These are phyloP conservation scores for Xylariomycetidae sp. DNA, from an alignment of 2,329 filamentous ascomycete species.

Conservation along the genomic window DNA sequence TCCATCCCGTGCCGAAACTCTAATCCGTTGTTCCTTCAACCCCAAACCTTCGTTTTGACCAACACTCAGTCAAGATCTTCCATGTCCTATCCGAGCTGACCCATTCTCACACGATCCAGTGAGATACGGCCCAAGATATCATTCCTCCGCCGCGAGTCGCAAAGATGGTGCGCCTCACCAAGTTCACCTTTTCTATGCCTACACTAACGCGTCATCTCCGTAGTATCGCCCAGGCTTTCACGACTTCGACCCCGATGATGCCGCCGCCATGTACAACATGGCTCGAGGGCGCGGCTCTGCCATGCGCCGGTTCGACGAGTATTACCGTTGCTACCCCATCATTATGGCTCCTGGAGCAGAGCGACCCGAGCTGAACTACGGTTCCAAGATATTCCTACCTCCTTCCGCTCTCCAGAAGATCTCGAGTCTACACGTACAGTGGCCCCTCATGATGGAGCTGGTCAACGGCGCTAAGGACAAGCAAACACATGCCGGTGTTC, in stretches of 20 bases:
- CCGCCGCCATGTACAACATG: constrained; percentile 44
- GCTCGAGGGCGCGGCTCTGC: constrained; percentile 41
- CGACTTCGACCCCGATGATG: constrained; percentile 41
- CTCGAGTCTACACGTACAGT: constrained; percentile 90
- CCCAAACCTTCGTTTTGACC: no score
- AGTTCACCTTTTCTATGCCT: no score
- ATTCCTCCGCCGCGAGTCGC: no score
- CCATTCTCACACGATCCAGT: no score
- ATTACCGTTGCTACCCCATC: constrained; percentile 94
- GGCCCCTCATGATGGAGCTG: constrained; percentile 94
- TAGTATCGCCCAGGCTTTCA: constrained; percentile 34
- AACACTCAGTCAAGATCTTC: no score
- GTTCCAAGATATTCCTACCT: constrained; percentile 97
- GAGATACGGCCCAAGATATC: no score
- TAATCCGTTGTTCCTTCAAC: no score
- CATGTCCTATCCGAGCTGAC: no score
- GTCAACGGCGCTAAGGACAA: constrained; percentile 76
- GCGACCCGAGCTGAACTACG: constrained; percentile 84
- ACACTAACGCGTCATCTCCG: constrained; percentile 2
- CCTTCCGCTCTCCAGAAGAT: constrained; percentile 95
- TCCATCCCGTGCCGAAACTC: no score
- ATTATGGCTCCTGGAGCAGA: constrained; percentile 90
- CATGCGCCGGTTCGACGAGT: constrained; percentile 87
- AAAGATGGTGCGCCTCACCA: no score
- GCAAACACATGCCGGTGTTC: constrained; percentile 86